A percentile compares a stretch with the other conserved stretches of the same genome.
These are phyloP conservation scores for Dactylellina leptospora DNA, from an alignment of 2,329 filamentous ascomycete species.

Conservation along the genomic window DNA sequence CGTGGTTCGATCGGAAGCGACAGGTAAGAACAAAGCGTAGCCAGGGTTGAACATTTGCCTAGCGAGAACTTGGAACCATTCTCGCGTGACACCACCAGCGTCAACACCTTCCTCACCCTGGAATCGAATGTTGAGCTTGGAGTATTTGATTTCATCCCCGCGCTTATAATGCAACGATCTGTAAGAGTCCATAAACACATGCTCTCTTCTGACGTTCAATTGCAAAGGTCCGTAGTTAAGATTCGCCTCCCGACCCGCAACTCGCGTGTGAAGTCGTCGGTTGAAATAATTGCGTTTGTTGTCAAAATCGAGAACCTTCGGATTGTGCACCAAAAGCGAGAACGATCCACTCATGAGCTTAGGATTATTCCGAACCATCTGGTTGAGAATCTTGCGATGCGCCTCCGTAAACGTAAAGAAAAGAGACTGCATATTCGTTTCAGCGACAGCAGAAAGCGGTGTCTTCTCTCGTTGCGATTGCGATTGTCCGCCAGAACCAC, in stretches of 20 bases:
- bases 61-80: slow-evolving; percentile 98
- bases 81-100: slow-evolving; percentile 93
- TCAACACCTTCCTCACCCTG: slow-evolving; percentile 97
- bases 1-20: slow-evolving; percentile 95
- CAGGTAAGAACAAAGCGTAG: slow-evolving; percentile 94
- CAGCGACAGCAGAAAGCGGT: slow-evolving; percentile 39
- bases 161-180: slow-evolving; percentile 97
- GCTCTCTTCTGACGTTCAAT: slow-evolving; percentile 87
- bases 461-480: slow-evolving; percentile 54
- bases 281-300: slow-evolving; percentile 99
- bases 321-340: slow-evolving; percentile 94
- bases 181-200: slow-evolving; percentile 98
- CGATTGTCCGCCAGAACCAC: slow-evolving; percentile 59
- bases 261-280: slow-evolving; percentile 83
- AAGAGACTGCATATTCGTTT: slow-evolving; percentile 77
- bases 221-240: slow-evolving; percentile 73
- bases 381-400: slow-evolving; percentile 95
- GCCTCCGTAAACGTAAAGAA: slow-evolving; percentile 99
- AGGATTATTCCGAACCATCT: slow-evolving; percentile 94
- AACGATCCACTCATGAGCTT: slow-evolving; percentile 99
- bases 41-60: slow-evolving; percentile 99
- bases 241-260: slow-evolving; percentile 75
- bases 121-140: slow-evolving; percentile 97
- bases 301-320: slow-evolving; percentile 97
- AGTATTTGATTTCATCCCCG: slow-evolving; percentile 97